Evolutionary conservation across 2,329 filamentous ascomycete genomes (phyloP), one percentile per base, ranked within the genome.

Genomic region (Pseudocercospora fijiensis): DNA sequence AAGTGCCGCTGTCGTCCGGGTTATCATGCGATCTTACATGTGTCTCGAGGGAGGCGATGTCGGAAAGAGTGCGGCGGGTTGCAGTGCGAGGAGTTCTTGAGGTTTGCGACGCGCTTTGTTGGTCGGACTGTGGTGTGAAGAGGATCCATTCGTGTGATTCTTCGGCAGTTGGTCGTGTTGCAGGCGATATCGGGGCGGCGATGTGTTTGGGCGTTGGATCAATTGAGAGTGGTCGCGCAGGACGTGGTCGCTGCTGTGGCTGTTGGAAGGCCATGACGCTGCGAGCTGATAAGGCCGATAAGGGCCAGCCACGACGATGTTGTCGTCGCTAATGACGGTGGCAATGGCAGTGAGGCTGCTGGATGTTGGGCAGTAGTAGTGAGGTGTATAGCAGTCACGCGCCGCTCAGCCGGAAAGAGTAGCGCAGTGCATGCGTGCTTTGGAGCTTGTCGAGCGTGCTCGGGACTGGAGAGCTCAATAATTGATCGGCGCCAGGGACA

Each of bases 71-170:
- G 8, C 56, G 53, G 65, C 86, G 87, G 43, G 91, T 95, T 27
- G 87, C 82, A 49, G 86, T 90, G 76, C 74, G 89, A 81, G 77
- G 85, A 69, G 80, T 93, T 75, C 77, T 87, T 53, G 87, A 86
- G 41, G 90, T 87, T 64, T 85, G 87, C 51, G 88, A 91, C 58
- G 88, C 84, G 20, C 90, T 88, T 33, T 82, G 80, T 64, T 83
- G 84, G 67, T 88, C 91, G 9, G 77, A 75, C n/a, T 73, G 72
- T 0, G 81, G 81, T 7, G 92, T 91, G 81, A 99, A 99, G 68
- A 99, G 86, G 60, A 98, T 90, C 95, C 95, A 99, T 85, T 96
- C 94, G 77, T 95, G 90, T 11, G 91, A 89, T 69, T 93, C 89
- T 65, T 90, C 87, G 64, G 87, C 79, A 49, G 79, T 74, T 20